phyloP scores from a whole-genome alignment of 2,329 filamentous ascomycete genomes.

The Exophiala mesophila region DNA sequence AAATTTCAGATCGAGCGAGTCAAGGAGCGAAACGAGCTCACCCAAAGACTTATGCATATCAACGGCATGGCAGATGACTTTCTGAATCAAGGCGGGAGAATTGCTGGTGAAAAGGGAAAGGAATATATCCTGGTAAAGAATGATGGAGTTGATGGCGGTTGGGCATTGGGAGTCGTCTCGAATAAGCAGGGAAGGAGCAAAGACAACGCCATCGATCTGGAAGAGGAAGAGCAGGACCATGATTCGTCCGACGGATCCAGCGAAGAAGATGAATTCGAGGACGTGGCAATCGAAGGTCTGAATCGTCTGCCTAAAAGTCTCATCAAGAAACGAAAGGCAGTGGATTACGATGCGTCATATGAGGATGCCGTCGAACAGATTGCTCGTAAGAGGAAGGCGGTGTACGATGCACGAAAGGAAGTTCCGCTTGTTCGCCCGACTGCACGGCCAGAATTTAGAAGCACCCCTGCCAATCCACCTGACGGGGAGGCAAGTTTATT shows the following conservation, averaged over 20 bases:
- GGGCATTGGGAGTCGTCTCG: slow-evolving; percentile 90
- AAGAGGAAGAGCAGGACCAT: slow-evolving; percentile 55
- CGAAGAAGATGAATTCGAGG: slow-evolving; percentile 77
- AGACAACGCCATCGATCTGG: slow-evolving; percentile 89
- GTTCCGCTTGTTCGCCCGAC: slow-evolving; percentile 4
- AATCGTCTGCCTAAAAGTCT: slow-evolving; percentile 70
- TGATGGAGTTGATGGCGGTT: slow-evolving; percentile 88
- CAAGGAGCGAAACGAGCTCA: slow-evolving; percentile 85
- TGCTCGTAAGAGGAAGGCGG: slow-evolving; percentile 42
- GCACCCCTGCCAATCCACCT: slow-evolving; percentile 5
- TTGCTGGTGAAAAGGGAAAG: slow-evolving; percentile 70
- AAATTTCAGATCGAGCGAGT: slow-evolving; percentile 95
- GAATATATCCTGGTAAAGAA: slow-evolving; percentile 98
- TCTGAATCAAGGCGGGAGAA: slow-evolving; percentile 50
- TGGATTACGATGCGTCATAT: slow-evolving; percentile 35
- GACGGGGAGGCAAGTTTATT: slow-evolving; percentile 53
- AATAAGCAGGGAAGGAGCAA: slow-evolving; percentile 73
- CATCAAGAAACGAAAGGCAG: slow-evolving; percentile 34
- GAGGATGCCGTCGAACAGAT: slow-evolving; percentile 31
- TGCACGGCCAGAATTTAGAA: slow-evolving; percentile 2
- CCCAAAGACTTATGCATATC: slow-evolving; percentile 88
- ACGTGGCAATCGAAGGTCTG: slow-evolving; percentile 84
- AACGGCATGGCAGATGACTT: slow-evolving; percentile 77
- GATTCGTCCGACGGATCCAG: slow-evolving; percentile 11
- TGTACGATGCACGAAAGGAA: slow-evolving; percentile 41